phyloP scores from a whole-genome alignment of 768 basidiomycete species.

The Boletus rubescentipes region DNA sequence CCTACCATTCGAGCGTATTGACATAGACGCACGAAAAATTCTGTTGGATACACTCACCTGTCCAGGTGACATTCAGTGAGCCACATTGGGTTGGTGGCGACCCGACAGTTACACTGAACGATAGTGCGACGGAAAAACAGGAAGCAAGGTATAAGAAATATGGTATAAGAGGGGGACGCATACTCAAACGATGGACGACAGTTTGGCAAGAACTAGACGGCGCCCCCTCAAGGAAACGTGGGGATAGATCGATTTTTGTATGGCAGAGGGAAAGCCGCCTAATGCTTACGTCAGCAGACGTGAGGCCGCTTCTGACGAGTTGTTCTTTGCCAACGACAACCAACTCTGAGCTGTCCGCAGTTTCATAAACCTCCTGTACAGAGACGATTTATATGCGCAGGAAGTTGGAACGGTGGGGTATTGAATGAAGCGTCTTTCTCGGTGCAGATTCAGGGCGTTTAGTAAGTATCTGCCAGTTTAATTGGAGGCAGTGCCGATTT shows the following conservation, averaged over 20 bases:
- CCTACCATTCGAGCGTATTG: slow-evolving; percentile 36
- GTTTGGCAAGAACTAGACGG: slow-evolving; percentile 6
- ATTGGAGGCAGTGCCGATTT: too few species aligned
- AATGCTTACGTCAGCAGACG: slow-evolving; percentile 21
- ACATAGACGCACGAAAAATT: neutral
- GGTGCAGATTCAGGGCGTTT: neutral
- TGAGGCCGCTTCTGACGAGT: neutral
- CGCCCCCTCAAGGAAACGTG: slow-evolving; percentile 8
- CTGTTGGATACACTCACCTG: slow-evolving; percentile 43
- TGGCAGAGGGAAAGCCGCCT: neutral
- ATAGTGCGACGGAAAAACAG: slow-evolving; percentile 20
- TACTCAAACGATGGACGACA: slow-evolving; percentile 23
- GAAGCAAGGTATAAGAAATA: slow-evolving; percentile 21
- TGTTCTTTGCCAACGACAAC: too few species aligned
- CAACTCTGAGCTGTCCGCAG: neutral
- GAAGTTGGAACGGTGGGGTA: too few species aligned
- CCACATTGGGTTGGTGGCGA: slow-evolving; percentile 59
- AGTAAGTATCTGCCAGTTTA: too few species aligned
- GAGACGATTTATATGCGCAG: neutral
- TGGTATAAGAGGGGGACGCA: slow-evolving; percentile 29
- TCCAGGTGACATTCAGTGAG: slow-evolving; percentile 58
- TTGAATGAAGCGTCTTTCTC: too few species aligned
- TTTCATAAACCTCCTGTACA: neutral
- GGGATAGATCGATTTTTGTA: slow-evolving; percentile 8
- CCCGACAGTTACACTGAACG: slow-evolving; percentile 51